Conservation (phyloP, 2,329 filamentous ascomycete species). For the Paramyrothecium sp. region DNA sequence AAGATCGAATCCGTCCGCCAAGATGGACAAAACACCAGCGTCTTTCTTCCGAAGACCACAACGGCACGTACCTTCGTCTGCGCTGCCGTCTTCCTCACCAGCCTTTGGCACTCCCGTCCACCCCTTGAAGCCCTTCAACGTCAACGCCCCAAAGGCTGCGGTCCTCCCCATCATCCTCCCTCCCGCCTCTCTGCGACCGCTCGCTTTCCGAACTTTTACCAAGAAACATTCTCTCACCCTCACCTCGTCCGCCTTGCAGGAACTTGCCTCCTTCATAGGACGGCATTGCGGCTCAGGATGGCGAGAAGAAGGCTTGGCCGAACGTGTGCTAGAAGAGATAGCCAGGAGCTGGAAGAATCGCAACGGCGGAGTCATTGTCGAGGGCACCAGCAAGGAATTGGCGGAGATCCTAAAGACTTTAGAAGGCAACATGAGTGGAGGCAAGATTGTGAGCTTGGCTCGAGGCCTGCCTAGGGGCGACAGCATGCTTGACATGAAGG, state of each 20-base stretch:
- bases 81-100: slow-evolving; percentile 83
- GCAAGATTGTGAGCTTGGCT: slow-evolving; percentile 57
- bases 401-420: slow-evolving; percentile 80
- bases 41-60: slow-evolving; percentile 34
- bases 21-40: slow-evolving; percentile 38
- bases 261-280: slow-evolving; percentile 85
- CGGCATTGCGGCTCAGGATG: slow-evolving; percentile 93
- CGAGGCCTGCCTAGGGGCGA: slow-evolving; percentile 52
- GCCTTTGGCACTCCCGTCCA: slow-evolving; percentile 86
- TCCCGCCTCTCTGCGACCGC: slow-evolving; percentile 78
- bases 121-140: slow-evolving; percentile 65
- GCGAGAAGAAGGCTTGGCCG: slow-evolving; percentile 91
- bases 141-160: slow-evolving; percentile 53
- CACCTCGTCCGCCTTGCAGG: slow-evolving; percentile 80
- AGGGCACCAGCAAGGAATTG: slow-evolving; percentile 73
- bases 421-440: slow-evolving; percentile 88
- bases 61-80: slow-evolving; percentile 42
- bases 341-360: slow-evolving; percentile 89
- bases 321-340: slow-evolving; percentile 88
- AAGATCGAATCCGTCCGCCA: background rate
- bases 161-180: slow-evolving; percentile 89
- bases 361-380: slow-evolving; percentile 87
- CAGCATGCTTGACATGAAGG: slow-evolving; percentile 61
- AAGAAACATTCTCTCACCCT: slow-evolving; percentile 96
- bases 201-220: slow-evolving; percentile 94